Percentiles rank a stretch among this genome's conserved stretches.
These are phyloP conservation scores for Chamaecrista fasciculata DNA, from an alignment of 306 rosid species.

Conservation along the genomic window DNA sequence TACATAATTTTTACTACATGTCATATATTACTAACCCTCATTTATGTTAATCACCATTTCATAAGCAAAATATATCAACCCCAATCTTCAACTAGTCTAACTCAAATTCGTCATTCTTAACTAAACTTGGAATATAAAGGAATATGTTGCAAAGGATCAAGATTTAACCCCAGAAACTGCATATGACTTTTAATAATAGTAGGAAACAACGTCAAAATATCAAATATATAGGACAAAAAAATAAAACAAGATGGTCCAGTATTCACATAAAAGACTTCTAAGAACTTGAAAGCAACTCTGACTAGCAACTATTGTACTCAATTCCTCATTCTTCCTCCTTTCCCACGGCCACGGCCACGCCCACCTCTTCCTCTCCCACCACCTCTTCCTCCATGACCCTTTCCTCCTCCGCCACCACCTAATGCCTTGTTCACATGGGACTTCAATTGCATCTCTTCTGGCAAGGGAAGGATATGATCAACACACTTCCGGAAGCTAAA, in stretches of 20 bases:
- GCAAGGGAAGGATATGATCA: conserved; percentile 83
- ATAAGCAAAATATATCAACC: too few species aligned
- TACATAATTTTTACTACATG: too few species aligned
- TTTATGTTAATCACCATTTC: too few species aligned
- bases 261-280: not conserved
- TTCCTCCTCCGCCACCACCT: conserved; percentile 51
- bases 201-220: not conserved
- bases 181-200: not conserved
- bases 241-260: conserved; percentile 5
- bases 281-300: conserved; percentile 1
- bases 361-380: conserved; percentile 64
- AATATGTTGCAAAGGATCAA: not conserved
- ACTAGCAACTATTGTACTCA: conserved; percentile 33
- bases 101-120: too few species aligned
- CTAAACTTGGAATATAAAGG: too few species aligned
- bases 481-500: conserved; percentile 97
- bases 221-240: conserved; percentile 13
- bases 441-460: conserved; percentile 66
- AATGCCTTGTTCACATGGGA: conserved; percentile 51
- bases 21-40: too few species aligned
- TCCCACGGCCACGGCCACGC: conserved; percentile 53
- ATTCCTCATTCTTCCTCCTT: conserved; percentile 59
- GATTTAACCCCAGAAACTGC: not conserved
- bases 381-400: conserved; percentile 55
- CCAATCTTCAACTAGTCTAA: too few species aligned